phyloP scores from a whole-genome alignment of 2,329 filamentous ascomycete genomes.

The Gaeumannomyces tritici region DNA sequence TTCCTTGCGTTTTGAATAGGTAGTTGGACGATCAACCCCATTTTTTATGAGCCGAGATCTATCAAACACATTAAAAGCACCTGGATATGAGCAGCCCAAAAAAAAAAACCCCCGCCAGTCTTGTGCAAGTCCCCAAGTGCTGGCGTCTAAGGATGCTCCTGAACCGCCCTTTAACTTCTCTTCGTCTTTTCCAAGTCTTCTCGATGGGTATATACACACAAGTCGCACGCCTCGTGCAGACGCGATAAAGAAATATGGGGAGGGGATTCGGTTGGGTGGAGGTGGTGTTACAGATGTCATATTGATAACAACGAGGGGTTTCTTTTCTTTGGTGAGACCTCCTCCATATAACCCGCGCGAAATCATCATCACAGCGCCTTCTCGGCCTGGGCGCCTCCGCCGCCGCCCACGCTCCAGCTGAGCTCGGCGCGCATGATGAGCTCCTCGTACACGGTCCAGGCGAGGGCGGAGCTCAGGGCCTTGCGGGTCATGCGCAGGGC shows the following conservation, averaged over 20 bases:
- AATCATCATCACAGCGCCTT: slow-evolving; percentile 8
- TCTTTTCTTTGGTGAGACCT: too few species aligned
- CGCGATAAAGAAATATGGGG: neutral
- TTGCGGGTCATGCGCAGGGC: slow-evolving; percentile 83
- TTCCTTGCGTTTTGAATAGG: neutral
- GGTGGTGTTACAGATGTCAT: neutral
- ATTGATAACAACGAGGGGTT: neutral
- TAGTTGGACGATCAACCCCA: too few species aligned
- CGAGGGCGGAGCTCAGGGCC: slow-evolving; percentile 84
- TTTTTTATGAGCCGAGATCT: too few species aligned
- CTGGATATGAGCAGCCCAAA: too few species aligned
- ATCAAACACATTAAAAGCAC: too few species aligned
- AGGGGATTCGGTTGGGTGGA: neutral
- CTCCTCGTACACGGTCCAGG: slow-evolving; percentile 97
- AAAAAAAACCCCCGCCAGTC: too few species aligned
- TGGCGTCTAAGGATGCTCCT: too few species aligned
- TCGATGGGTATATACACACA: too few species aligned
- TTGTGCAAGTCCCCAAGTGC: too few species aligned
- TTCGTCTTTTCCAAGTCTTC: too few species aligned
- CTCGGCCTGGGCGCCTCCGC: slow-evolving; percentile 8
- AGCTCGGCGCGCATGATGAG: slow-evolving; percentile 61
- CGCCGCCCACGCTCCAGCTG: slow-evolving; percentile 15
- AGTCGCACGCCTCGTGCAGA: neutral
- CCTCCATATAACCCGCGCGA: too few species aligned
- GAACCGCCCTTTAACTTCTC: too few species aligned